These are phyloP conservation scores for Onygena corvina DNA, from an alignment of 2,329 filamentous ascomycete species.

Conservation along the genomic window DNA sequence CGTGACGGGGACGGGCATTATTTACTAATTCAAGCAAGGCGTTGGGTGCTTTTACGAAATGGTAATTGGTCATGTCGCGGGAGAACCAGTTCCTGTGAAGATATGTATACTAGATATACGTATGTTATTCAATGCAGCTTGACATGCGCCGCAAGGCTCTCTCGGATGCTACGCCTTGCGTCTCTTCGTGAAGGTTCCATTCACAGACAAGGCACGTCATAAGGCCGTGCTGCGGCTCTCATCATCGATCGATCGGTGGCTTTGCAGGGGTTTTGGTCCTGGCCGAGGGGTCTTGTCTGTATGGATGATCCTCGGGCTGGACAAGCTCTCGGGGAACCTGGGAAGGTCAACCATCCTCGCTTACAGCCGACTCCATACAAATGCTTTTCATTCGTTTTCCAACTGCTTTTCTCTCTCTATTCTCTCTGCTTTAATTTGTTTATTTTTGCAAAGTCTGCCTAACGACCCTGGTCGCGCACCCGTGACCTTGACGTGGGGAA, in stretches of 20 bases:
- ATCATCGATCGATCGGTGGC: background rate
- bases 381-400: no score
- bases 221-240: background rate
- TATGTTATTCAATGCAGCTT: background rate
- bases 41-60: conserved; percentile 2
- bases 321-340: background rate
- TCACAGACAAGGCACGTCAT: background rate
- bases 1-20: background rate
- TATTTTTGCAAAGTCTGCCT: background rate
- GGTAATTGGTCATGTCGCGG: background rate
- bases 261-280: background rate
- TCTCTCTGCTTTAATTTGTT: background rate
- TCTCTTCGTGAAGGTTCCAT: background rate
- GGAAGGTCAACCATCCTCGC: background rate
- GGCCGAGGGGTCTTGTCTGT: background rate
- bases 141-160: background rate
- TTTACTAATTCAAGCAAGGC: conserved; percentile 3
- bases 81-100: background rate
- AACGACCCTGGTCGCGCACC: background rate
- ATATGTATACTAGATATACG: conserved; percentile 5
- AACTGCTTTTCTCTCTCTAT: no score
- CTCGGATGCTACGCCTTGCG: background rate
- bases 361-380: background rate
- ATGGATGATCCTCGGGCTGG: background rate
- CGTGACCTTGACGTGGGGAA: background rate